Base-by-base conservation (phyloP, 2,329 filamentous ascomycete genomes). In the Nemania serpens region DNA sequence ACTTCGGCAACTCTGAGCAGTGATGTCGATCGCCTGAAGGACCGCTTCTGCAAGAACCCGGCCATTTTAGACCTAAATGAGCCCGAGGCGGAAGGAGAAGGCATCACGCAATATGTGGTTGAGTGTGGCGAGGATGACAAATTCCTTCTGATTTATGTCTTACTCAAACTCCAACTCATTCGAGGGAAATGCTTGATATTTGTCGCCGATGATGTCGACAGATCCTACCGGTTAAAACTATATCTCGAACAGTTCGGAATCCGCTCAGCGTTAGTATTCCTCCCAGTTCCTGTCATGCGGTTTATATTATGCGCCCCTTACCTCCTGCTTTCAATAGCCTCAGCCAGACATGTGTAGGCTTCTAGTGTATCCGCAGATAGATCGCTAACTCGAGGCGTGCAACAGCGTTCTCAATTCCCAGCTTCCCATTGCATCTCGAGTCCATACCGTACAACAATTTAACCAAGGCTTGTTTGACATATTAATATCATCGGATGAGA, bases 211-310 rank as follows among this genome's bases (percentile, higher is more conserved):
- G 62, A 65, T 22, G 70, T 73, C 13, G 71, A 75, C 50, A 66
- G 73, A 66, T 96, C 91, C 70, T 99, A 99, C 76, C 86, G 95
- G 37, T 79, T 99, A 22, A 97, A 97, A 77, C 83, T 99, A 7
- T 99, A 95, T 73, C 85, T 99, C 54, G 95, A 99, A 76, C 95
- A 99, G 73, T 99, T 99, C 72, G 93, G 93, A 48, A 94, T 97
- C 73, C 90, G 92, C 74, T 94, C 91, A 70, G 64, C 64, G 58
- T 65, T n/a, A 62, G 62, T 65, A 50, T 11, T 48, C 5, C 22
- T 20, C 9, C 9, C 2, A 10, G n/a, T 7, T 29, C 7, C 25
- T 7, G 25, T 29, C 4, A 29, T 29, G 25, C 25, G 3, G 7
- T 7, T 29, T 7, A 29, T 4, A 29, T 29, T 29, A 29, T 29